A percentile compares a stretch with the other conserved stretches of the same genome.
These are phyloP conservation scores for Exophiala spinifera DNA, from an alignment of 2,329 filamentous ascomycete species.

Conservation along the genomic window DNA sequence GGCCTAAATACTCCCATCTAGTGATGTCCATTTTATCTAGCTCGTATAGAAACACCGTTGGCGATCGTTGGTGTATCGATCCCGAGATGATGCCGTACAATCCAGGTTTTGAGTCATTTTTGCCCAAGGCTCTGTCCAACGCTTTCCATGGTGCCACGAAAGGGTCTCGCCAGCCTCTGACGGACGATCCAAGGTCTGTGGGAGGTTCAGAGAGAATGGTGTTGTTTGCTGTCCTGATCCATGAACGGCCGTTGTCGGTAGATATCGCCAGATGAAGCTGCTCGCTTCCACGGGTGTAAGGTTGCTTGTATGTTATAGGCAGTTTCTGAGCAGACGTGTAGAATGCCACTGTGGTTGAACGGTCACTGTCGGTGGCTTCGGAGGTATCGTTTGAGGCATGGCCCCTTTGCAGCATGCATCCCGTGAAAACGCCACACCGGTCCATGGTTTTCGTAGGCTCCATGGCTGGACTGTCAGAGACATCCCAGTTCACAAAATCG, in stretches of 20 bases:
- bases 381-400: too few relatives aligned
- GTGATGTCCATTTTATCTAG: constrained; percentile 41
- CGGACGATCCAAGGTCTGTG: constrained; percentile 27
- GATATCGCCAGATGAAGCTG: constrained; percentile 41
- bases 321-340: constrained; percentile 43
- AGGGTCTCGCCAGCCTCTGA: constrained; percentile 46
- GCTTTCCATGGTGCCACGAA: constrained; percentile 35
- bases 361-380: constrained; percentile 29
- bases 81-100: constrained; percentile 51
- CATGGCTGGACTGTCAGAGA: constrained; percentile 35
- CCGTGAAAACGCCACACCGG: constrained; percentile 42
- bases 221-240: constrained; percentile 37
- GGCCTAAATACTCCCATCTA: constrained; percentile 47
- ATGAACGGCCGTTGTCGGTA: constrained; percentile 38
- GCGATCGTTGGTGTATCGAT: constrained; percentile 42
- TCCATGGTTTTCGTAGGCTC: constrained; percentile 39
- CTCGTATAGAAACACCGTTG: constrained; percentile 49
- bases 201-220: constrained; percentile 40
- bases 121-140: constrained; percentile 24
- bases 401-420: constrained; percentile 33
- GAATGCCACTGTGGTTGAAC: constrained; percentile 34
- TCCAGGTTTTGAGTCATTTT: not conserved
- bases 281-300: constrained; percentile 38
- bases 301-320: constrained; percentile 42
- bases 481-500: constrained; percentile 32